phyloP scores from a whole-genome alignment of 129 eudicot species.

The Centella asiatica region DNA sequence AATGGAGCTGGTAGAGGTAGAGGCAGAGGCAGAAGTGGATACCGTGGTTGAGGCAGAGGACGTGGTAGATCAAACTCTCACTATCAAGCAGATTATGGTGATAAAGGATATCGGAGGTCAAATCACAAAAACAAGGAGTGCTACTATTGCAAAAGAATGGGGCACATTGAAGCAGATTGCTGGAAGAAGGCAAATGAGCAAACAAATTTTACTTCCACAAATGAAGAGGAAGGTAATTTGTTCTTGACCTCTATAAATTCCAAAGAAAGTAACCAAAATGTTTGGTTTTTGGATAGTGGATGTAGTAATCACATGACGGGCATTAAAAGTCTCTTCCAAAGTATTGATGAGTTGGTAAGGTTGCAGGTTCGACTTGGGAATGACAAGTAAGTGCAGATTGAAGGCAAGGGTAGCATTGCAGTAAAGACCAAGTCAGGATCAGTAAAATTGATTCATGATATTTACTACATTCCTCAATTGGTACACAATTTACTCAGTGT shows the following conservation, averaged over 20 bases:
- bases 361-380: background rate
- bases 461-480: background rate
- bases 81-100: background rate
- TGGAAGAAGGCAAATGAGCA: background rate
- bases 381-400: background rate
- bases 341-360: background rate
- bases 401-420: background rate
- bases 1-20: background rate
- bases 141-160: too few relatives aligned
- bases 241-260: background rate
- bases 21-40: background rate
- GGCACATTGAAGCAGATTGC: background rate
- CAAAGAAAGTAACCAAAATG: background rate
- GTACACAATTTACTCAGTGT: background rate
- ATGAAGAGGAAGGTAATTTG: background rate
- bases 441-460: background rate
- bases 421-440: background rate
- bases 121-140: background rate
- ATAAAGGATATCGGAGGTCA: background rate
- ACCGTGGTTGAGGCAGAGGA: background rate
- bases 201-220: background rate
- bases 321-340: background rate
- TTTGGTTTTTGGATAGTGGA: background rate
- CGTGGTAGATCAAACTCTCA: background rate
- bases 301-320: slow-evolving; percentile 3